A percentile compares a stretch with the other conserved stretches of the same genome.
Conservation (phyloP, 768 basidiomycete species). For the Tricholoma flavovirens region DNA sequence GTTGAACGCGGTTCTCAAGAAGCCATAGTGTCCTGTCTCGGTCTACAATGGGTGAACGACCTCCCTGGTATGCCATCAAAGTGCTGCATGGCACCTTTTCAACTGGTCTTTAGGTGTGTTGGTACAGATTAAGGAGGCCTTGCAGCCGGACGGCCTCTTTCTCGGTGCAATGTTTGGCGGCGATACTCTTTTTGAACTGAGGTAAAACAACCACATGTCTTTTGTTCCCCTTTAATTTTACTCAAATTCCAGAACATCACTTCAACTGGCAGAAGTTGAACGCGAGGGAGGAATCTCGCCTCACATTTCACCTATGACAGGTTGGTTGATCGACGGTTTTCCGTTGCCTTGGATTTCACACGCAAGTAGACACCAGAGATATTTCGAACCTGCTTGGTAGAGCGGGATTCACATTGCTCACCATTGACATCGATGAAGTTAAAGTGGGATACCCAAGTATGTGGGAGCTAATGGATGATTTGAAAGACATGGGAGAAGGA, state of each 20-base stretch:
- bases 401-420: conserved; percentile 90
- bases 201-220: conserved; percentile 34
- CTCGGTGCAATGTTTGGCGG: conserved; percentile 94
- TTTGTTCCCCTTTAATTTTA: neutral
- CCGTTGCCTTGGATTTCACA: neutral
- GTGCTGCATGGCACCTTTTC: neutral
- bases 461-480: conserved; percentile 92
- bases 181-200: conserved; percentile 90
- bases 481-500: conserved; percentile 94
- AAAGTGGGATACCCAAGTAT: conserved; percentile 88
- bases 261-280: conserved; percentile 92
- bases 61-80: conserved; percentile 62
- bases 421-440: conserved; percentile 94
- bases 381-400: conserved; percentile 88
- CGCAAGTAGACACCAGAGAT: conserved; percentile 75
- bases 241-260: conserved; percentile 58
- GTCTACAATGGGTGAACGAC: conserved; percentile 97
- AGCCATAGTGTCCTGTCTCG: conserved; percentile 85
- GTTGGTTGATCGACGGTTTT: conserved; percentile 34
- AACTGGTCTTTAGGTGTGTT: conserved; percentile 53
- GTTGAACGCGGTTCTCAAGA: conserved; percentile 78
- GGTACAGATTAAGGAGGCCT: conserved; percentile 77
- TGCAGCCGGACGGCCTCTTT: conserved; percentile 91
- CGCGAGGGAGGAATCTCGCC: conserved; percentile 97
- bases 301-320: conserved; percentile 95